phyloP scores from a whole-genome alignment of 768 basidiomycete species.

The Kwoniella pini region DNA sequence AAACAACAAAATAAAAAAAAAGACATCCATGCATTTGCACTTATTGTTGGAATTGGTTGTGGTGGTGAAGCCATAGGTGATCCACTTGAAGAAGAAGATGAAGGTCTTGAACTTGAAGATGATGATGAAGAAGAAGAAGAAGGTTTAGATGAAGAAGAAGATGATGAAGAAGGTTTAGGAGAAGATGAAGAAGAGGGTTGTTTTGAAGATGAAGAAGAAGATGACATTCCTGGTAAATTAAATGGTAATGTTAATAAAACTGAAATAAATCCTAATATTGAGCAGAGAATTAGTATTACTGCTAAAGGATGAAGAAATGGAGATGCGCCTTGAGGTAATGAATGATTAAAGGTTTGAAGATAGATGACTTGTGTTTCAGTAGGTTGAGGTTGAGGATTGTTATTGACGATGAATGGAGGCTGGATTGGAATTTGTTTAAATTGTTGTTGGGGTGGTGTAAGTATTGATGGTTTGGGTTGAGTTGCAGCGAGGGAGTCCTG shows the following conservation, averaged over 20 bases:
- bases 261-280: constrained; percentile 17
- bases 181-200: constrained; percentile 3
- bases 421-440: too few species aligned
- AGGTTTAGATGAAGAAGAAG: constrained; percentile 24
- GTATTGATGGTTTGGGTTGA: too few species aligned
- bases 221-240: constrained; percentile 16
- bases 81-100: constrained; percentile 16
- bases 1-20: constrained; percentile 49
- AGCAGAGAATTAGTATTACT: constrained; percentile 12
- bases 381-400: background rate
- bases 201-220: constrained; percentile 9
- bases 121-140: constrained; percentile 20
- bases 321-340: background rate
- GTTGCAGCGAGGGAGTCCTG: too few species aligned
- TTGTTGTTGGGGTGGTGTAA: too few species aligned
- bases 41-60: constrained; percentile 33
- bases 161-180: constrained; percentile 25
- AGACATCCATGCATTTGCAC: constrained; percentile 47
- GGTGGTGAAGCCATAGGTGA: constrained; percentile 20
- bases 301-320: constrained; percentile 13
- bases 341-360: constrained; percentile 6
- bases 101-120: constrained; percentile 16
- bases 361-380: constrained; percentile 7
- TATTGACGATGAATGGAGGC: too few species aligned
- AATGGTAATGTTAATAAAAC: constrained; percentile 13